phyloP scores from a whole-genome alignment of 495 filamentous ascomycete genomes.

The Daldinia caldariorum region DNA sequence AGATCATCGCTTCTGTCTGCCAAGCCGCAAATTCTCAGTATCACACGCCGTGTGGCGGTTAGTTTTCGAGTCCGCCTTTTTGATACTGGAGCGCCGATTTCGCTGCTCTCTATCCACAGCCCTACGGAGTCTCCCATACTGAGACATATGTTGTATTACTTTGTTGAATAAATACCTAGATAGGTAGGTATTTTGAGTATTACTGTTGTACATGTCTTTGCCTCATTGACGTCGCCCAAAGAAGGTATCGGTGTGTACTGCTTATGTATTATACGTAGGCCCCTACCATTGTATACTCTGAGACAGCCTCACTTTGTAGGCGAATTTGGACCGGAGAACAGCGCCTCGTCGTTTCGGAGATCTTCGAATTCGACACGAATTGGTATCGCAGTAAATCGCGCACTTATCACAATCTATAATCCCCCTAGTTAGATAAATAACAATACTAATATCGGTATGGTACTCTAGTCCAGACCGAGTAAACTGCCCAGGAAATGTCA shows the following conservation, averaged over 20 bases:
- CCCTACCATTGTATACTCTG: neutral
- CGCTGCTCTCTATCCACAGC: slow-evolving; percentile 27
- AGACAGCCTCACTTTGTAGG: slow-evolving; percentile 21
- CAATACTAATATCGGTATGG: slow-evolving; percentile 2
- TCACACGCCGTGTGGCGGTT: neutral
- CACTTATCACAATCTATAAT: slow-evolving; percentile 4
- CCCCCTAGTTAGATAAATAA: neutral
- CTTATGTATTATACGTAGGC: neutral
- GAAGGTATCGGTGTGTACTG: slow-evolving; percentile 10
- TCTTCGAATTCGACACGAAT: slow-evolving; percentile 15
- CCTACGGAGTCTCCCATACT: slow-evolving; percentile 24
- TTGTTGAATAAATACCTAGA: no score
- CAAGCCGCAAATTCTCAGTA: slow-evolving; percentile 13
- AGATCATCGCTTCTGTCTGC: slow-evolving; percentile 31
- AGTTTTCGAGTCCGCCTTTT: neutral
- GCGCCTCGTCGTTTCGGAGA: slow-evolving; percentile 33
- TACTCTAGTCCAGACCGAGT: slow-evolving; percentile 6
- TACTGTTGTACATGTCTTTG: slow-evolving; percentile 8
- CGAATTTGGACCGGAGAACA: slow-evolving; percentile 11
- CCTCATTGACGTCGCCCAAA: slow-evolving; percentile 17
- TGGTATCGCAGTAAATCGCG: slow-evolving; percentile 31
- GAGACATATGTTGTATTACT: slow-evolving; percentile 18
- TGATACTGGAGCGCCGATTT: slow-evolving; percentile 26
- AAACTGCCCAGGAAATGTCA: slow-evolving; percentile 11
- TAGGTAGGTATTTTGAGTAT: neutral